These are phyloP conservation scores for Setomelanomma holmii DNA, from an alignment of 2,329 filamentous ascomycete genomes.

Conservation along the genomic window DNA sequence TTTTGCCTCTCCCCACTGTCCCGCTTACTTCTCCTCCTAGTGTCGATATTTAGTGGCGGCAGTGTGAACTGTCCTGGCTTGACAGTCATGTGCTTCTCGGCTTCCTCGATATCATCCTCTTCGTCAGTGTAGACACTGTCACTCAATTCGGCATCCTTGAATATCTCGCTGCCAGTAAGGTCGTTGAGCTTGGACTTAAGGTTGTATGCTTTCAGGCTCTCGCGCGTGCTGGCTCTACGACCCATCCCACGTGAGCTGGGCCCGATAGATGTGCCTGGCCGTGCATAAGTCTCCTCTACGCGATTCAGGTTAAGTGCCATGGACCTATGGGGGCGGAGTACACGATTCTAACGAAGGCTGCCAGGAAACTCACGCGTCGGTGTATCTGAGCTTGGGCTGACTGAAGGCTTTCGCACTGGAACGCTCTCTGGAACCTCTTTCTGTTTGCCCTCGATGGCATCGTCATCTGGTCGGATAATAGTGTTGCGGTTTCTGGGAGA, in stretches of 20 bases:
- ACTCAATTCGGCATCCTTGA: constrained; percentile 38
- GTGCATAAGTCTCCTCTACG: constrained; percentile 20
- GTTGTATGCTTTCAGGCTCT: constrained; percentile 28
- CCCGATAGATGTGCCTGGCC: constrained; percentile 22
- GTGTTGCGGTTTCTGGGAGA: constrained; percentile 18
- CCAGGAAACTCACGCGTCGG: constrained; percentile 20
- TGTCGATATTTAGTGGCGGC: constrained; percentile 30
- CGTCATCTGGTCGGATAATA: constrained; percentile 25
- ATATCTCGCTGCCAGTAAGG: constrained; percentile 33
- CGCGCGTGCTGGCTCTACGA: constrained; percentile 22
- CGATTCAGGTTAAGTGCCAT: constrained; percentile 17
- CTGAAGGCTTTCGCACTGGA: constrained; percentile 17
- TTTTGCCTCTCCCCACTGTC: constrained; percentile 19
- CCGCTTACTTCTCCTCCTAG: constrained; percentile 19
- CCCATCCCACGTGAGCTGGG: constrained; percentile 5
- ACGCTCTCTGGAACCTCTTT: constrained; percentile 19
- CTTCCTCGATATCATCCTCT: constrained; percentile 36
- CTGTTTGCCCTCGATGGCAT: constrained; percentile 19
- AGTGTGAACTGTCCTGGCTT: constrained; percentile 29
- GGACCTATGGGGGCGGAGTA: constrained; percentile 19
- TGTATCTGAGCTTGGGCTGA: constrained; percentile 13
- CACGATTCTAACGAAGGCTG: constrained; percentile 33
- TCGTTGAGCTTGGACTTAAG: constrained; percentile 35
- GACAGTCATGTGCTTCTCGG: constrained; percentile 27
- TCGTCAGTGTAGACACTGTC: constrained; percentile 41